These are phyloP conservation scores for Rhododendron henanense DNA, from an alignment of 148 eudicot species.

Conservation along the genomic window DNA sequence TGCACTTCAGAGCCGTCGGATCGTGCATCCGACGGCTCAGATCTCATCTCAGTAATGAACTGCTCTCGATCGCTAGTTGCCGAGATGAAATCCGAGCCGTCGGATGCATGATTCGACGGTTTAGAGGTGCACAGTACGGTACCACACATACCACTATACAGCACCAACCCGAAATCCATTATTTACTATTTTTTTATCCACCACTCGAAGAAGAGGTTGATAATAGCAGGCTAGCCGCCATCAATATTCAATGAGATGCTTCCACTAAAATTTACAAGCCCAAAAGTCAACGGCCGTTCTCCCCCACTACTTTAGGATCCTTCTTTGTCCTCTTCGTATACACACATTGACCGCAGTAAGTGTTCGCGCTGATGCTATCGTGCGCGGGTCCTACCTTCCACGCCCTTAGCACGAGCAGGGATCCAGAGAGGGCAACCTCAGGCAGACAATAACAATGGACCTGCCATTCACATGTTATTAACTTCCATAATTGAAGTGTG, in stretches of 20 bases:
- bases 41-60: too few relatives aligned
- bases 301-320: neutral
- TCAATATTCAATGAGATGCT: neutral
- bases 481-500: neutral
- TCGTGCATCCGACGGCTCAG: too few relatives aligned
- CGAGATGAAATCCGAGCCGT: too few relatives aligned
- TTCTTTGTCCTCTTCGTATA: neutral
- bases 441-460: neutral
- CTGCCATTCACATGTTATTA: neutral
- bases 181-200: neutral
- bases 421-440: neutral
- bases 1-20: too few relatives aligned
- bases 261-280: neutral
- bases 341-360: neutral
- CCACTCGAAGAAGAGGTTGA: neutral
- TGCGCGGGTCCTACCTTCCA: conserved; percentile 4
- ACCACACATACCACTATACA: fast-evolving
- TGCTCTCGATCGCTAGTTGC: too few relatives aligned
- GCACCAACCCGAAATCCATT: too few relatives aligned
- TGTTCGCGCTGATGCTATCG: neutral
- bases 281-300: neutral
- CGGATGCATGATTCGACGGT: too few relatives aligned
- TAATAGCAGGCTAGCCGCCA: neutral
- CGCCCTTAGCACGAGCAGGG: neutral
- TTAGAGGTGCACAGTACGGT: fast-evolving